phyloP scores from a whole-genome alignment of 2,329 filamentous ascomycete genomes.

The Furcasterigmium furcatum region DNA sequence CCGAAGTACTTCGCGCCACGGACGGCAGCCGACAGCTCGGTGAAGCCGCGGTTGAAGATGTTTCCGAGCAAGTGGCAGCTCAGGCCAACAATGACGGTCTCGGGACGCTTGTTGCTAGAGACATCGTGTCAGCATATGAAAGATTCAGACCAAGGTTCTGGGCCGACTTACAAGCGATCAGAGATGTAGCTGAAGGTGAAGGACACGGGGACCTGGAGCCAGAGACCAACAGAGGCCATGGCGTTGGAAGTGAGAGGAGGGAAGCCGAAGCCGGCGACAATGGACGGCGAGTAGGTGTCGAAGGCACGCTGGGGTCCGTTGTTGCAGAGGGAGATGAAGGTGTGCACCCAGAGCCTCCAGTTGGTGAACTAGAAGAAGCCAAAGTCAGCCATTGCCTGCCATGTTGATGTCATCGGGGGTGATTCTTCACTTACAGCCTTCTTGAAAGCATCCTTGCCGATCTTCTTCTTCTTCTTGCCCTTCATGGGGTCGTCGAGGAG shows the following conservation, averaged over 20 bases:
- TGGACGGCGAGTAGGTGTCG: slow-evolving; percentile 50
- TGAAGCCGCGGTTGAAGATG: slow-evolving; percentile 51
- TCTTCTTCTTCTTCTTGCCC: slow-evolving; percentile 44
- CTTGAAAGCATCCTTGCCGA: slow-evolving; percentile 40
- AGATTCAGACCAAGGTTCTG: background rate
- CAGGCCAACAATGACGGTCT: slow-evolving; percentile 48
- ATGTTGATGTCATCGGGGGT: background rate
- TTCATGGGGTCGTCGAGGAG: slow-evolving; percentile 40
- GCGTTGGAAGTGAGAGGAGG: slow-evolving; percentile 45
- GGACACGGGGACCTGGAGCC: slow-evolving; percentile 47
- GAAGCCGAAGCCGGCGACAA: slow-evolving; percentile 52
- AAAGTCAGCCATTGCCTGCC: background rate
- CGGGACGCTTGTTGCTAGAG: slow-evolving; percentile 40
- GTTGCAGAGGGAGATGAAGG: slow-evolving; percentile 46
- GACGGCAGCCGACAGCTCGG: slow-evolving; percentile 28
- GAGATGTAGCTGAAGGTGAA: slow-evolving; percentile 50
- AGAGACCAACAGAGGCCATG: slow-evolving; percentile 50
- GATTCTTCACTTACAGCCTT: slow-evolving; percentile 26
- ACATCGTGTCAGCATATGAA: background rate
- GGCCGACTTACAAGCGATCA: slow-evolving; percentile 41
- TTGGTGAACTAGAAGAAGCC: slow-evolving; percentile 34
- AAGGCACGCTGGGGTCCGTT: slow-evolving; percentile 44
- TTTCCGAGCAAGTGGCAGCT: slow-evolving; percentile 46
- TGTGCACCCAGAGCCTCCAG: slow-evolving; percentile 50
- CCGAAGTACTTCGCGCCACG: slow-evolving; percentile 47